phyloP scores from a whole-genome alignment of 352 stramenopile genomes.

The Stramenopiles sp. region DNA sequence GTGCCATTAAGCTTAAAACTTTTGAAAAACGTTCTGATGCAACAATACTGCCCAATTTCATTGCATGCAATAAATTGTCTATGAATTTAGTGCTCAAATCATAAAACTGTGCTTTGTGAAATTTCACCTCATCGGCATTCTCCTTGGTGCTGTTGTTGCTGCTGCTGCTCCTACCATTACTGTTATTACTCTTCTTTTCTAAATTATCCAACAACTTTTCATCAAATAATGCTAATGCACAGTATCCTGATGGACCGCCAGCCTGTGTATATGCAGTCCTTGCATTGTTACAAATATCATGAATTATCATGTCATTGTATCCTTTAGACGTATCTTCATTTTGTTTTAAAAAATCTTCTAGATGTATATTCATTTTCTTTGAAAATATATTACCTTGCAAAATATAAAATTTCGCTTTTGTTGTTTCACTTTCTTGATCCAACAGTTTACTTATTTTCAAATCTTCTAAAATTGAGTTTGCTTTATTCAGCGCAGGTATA shows the following conservation, averaged over 20 bases:
- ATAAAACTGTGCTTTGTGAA: background rate
- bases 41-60: background rate
- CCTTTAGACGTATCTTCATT: too few relatives aligned
- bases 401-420: background rate
- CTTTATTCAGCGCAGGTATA: background rate
- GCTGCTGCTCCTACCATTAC: too few relatives aligned
- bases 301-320: too few relatives aligned
- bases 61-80: background rate
- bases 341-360: too few relatives aligned
- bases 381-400: background rate
- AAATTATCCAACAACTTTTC: background rate
- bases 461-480: background rate
- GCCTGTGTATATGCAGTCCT: background rate
- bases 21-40: background rate
- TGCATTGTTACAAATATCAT: background rate
- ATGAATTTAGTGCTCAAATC: background rate
- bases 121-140: too few relatives aligned
- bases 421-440: background rate
- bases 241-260: background rate
- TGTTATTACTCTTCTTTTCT: background rate
- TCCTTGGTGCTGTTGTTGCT: too few relatives aligned
- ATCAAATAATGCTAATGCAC: background rate
- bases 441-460: background rate
- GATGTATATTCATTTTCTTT: background rate
- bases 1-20: background rate